phyloP scores from a whole-genome alignment of 148 eudicot genomes.

The Fallopia convolvulus region DNA sequence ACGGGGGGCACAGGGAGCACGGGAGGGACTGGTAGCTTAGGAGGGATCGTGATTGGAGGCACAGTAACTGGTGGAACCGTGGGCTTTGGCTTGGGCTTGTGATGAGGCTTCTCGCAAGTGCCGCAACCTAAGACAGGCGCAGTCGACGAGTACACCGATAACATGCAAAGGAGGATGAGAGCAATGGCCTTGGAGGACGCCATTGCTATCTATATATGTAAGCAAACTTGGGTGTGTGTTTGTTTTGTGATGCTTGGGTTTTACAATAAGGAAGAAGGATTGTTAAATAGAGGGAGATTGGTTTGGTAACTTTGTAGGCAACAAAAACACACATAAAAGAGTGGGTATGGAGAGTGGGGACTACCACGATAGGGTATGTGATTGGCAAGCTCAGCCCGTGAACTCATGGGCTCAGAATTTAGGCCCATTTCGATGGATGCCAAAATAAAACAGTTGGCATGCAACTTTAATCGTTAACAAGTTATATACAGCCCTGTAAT shows the following conservation, averaged over 20 bases:
- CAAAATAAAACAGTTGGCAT: slow-evolving; percentile 3
- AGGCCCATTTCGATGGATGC: neutral
- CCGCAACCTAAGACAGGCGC: slow-evolving; percentile 55
- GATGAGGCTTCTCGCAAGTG: slow-evolving; percentile 33
- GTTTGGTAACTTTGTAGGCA: neutral
- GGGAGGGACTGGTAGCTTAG: too few relatives aligned
- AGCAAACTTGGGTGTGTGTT: neutral
- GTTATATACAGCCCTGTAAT: neutral
- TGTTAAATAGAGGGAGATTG: neutral
- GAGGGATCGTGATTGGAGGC: too few relatives aligned
- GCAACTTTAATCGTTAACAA: neutral
- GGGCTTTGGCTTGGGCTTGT: slow-evolving; percentile 21
- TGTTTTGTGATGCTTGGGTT: neutral
- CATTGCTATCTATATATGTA: slow-evolving; percentile 18
- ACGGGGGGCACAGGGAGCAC: too few relatives aligned
- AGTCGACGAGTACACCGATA: slow-evolving; percentile 41
- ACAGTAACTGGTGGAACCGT: neutral
- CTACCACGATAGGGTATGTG: neutral
- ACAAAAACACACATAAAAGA: neutral
- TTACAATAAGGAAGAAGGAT: neutral
- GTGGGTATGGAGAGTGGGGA: neutral
- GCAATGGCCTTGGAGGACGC: slow-evolving; percentile 50
- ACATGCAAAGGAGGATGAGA: slow-evolving; percentile 53
- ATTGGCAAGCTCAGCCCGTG: slow-evolving; percentile 10
- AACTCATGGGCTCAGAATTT: slow-evolving; percentile 4